phyloP scores from a whole-genome alignment of 129 eudicot genomes.

The Erigeron canadensis region DNA sequence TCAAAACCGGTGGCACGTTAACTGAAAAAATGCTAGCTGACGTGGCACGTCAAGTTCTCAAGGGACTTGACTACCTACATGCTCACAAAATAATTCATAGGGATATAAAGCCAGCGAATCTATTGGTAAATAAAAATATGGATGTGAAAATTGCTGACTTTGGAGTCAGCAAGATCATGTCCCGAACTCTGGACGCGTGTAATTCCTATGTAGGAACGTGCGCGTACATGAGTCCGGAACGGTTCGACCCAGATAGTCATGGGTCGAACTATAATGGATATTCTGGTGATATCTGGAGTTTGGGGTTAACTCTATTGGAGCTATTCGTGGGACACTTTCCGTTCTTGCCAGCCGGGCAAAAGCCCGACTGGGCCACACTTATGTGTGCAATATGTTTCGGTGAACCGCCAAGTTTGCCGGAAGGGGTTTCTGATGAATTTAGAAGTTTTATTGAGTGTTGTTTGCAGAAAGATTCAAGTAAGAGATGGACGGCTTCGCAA shows the following conservation, averaged over 20 bases:
- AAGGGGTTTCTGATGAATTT: slow-evolving; percentile 50
- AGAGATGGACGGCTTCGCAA: slow-evolving; percentile 66
- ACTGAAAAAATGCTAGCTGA: slow-evolving; percentile 46
- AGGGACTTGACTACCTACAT: slow-evolving; percentile 67
- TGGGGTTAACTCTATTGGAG: slow-evolving; percentile 74
- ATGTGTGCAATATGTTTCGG: slow-evolving; percentile 96
- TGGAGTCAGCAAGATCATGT: slow-evolving; percentile 81
- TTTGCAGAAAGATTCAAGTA: slow-evolving; percentile 69
- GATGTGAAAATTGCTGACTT: slow-evolving; percentile 77
- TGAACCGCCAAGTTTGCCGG: slow-evolving; percentile 75
- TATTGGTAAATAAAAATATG: slow-evolving; percentile 51
- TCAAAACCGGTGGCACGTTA: slow-evolving; percentile 39
- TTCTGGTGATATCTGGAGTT: slow-evolving; percentile 82
- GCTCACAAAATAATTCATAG: slow-evolving; percentile 68
- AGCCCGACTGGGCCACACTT: slow-evolving; percentile 88
- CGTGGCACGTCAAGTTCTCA: slow-evolving; percentile 54
- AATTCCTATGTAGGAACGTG: slow-evolving; percentile 90
- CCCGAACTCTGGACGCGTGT: slow-evolving; percentile 68
- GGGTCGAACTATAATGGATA: slow-evolving; percentile 71
- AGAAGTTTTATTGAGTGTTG: slow-evolving; percentile 70
- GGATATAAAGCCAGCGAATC: slow-evolving; percentile 72
- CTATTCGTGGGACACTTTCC: slow-evolving; percentile 76
- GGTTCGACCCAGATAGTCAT: slow-evolving; percentile 78
- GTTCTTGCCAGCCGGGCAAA: slow-evolving; percentile 58
- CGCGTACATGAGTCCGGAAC: slow-evolving; percentile 93